Base-by-base conservation (phyloP, 108 stramenopile species). In the Mayamaea pseudoterrestris region DNA sequence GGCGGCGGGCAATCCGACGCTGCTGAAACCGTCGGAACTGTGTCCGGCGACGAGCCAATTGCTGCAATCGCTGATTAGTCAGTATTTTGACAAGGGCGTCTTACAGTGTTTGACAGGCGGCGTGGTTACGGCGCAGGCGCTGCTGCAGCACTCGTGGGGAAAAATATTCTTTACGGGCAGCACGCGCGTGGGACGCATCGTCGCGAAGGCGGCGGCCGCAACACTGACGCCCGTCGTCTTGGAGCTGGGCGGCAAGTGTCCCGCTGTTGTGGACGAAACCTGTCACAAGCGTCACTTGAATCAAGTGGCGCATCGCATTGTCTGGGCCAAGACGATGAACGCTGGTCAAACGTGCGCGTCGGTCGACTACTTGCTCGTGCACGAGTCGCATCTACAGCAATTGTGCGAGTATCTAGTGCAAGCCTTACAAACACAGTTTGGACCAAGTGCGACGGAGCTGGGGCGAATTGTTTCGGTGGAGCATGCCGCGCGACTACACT, bases 241-340 rank as follows among this genome's bases (percentile, higher is more conserved):
- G 21, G 96, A 97, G 60, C 67, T 94, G n/a, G 96, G 95, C 11
- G 96, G 96, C 9, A 93, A 97, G 71, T 65, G 58, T 32, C 90
- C 93, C 6, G 41, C 47, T 35, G 58, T 78, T 27, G 59, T 91
- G 2, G 71, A 80, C 47, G 74, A 80, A 16, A 76, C 71, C 21
- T n/a, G n/a, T n/a, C n/a, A n/a, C n/a, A n/a, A n/a, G n/a, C n/a
- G n/a, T n/a, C 37, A 37, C 59, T 12, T 93, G n/a, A 26, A 59
- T 27, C 53, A 50, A 25, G 70, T 91, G 13, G 65, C 82, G 14
- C 18, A 66, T 41, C 65, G 86, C 12, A 68, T 89, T 34, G 37
- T 73, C 0, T 84, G 57, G 46, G 78, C 72, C 13, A 93, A 92
- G 51, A 45, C 47, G 2, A 20, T 81, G 21, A 97, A 97, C 55